phyloP scores from a whole-genome alignment of 192 early-diverging fungal genomes.

The Podila horticola region DNA sequence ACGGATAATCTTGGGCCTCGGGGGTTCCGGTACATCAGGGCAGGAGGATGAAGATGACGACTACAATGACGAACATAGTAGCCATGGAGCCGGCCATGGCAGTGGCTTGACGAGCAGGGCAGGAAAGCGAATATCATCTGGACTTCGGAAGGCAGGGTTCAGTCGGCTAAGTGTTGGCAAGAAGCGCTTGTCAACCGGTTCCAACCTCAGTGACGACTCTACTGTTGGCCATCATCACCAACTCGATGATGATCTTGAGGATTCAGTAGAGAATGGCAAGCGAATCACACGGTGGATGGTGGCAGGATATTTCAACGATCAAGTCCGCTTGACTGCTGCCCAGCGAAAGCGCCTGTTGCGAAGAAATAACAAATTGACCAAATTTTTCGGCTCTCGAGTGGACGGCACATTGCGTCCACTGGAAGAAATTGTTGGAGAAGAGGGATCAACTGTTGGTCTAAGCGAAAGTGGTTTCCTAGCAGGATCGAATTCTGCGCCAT shows the following conservation, averaged over 20 bases:
- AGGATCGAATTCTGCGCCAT: constrained; percentile 7
- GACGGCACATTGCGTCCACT: constrained; percentile 38
- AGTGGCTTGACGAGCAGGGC: not conserved
- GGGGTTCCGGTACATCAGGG: not conserved
- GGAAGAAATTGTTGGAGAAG: constrained; percentile 13
- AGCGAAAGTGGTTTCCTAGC: not conserved
- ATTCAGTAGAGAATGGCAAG: constrained; percentile 25
- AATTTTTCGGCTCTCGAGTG: constrained; percentile 46
- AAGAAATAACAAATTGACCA: constrained; percentile 49
- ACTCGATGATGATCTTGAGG: not conserved
- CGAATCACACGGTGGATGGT: constrained; percentile 49
- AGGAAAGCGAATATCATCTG: not conserved
- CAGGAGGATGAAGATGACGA: constrained; percentile 13
- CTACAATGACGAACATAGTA: not conserved
- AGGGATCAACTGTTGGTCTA: not conserved
- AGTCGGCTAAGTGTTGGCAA: not conserved
- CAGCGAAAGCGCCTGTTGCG: constrained; percentile 38
- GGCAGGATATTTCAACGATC: constrained; percentile 45
- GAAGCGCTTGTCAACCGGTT: not conserved
- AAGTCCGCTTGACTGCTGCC: constrained; percentile 39
- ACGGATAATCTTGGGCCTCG: constrained; percentile 30
- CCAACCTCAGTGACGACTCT: not conserved
- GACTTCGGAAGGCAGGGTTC: not conserved
- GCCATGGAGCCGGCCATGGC: not conserved
- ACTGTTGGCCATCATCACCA: not conserved